Base-by-base conservation (phyloP, 164 flowering plant species). In the Macadamia tetraphylla region DNA sequence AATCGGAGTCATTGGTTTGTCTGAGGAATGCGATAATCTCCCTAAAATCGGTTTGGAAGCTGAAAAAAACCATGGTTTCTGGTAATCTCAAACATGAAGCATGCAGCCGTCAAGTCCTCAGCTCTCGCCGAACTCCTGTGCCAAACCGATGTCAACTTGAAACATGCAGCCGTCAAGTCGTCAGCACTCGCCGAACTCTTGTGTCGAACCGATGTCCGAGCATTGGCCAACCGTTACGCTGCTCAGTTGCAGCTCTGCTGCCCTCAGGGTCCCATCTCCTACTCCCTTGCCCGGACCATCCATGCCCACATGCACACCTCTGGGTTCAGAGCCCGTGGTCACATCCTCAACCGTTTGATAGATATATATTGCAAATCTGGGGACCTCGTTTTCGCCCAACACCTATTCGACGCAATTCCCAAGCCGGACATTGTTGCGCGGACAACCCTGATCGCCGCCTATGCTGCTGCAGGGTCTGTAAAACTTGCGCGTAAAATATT, bases 241-340 rank as follows among this genome's bases (percentile, higher is more conserved):
- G 61, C 82, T 15, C 75, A 73, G 49, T 84, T 89, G 18, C 77
- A 79, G 11, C 79, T 60, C 43, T 83, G 89, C 70, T 71, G 68
- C 70, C 72, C 71, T 15, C 76, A 57, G 4, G 68, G 42, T 59
- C 76, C 81, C 29, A 66, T 55, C 17, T 74, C 87, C 0, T 59
- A 66, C 62, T 62, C 81, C 29, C 75, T 72, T 6, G 83, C 81
- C 17, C 78, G 80, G 1, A 23, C 71, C 12, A 30, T 88, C 73
- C 94, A 87, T 58, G 90, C 85, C 72, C 80, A 86, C 85, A 90
- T 90, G 82, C 75, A 82, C 29, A 70, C 85, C 31, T 82, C 79
- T 6, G 92, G 94, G 9, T 86, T 87, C 82, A 72, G 29, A 9
- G 87, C 91, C 0, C 82, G 79, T 1, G 81, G 78, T 53, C 84